Evolutionary conservation across 768 basidiomycete species (phyloP).

Genomic region (Amanita thiersii): DNA sequence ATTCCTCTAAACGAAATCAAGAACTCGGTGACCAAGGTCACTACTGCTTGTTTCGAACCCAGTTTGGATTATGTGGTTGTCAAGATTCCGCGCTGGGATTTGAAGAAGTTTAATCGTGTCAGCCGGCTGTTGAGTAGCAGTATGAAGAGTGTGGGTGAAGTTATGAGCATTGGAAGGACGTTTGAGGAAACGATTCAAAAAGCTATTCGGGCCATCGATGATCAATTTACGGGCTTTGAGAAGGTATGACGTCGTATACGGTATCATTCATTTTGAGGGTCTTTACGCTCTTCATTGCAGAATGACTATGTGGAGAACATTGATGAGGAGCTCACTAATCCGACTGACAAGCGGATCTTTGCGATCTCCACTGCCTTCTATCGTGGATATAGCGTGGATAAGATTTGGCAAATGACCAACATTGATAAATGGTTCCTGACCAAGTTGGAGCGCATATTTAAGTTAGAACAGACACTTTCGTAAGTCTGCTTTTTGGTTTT

Average conservation of each 20-base stretch:
- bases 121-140: conserved; percentile 85
- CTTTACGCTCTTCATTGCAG: conserved; percentile 25
- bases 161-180: conserved; percentile 97
- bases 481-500: conserved; percentile 28
- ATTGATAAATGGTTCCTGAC: conserved; percentile 99
- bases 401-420: conserved; percentile 96
- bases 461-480: conserved; percentile 73
- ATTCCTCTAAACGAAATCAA: conserved; percentile 97
- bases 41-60: conserved; percentile 96
- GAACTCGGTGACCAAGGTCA: conserved; percentile 95
- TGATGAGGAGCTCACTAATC: conserved; percentile 88
- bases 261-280: conserved; percentile 3
- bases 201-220: conserved; percentile 94
- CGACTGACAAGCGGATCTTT: conserved; percentile 96
- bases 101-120: conserved; percentile 96
- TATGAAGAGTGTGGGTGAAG: conserved; percentile 99
- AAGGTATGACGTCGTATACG: conserved; percentile 38
- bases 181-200: conserved; percentile 99
- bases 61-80: conserved; percentile 96
- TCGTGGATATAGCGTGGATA: conserved; percentile 88
- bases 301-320: conserved; percentile 86
- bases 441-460: conserved; percentile 75
- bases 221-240: conserved; percentile 88
- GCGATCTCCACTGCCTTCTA: conserved; percentile 93
- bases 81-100: conserved; percentile 98